Conservation (phyloP, 441 rosid genomes). For the Manihot esculenta region DNA sequence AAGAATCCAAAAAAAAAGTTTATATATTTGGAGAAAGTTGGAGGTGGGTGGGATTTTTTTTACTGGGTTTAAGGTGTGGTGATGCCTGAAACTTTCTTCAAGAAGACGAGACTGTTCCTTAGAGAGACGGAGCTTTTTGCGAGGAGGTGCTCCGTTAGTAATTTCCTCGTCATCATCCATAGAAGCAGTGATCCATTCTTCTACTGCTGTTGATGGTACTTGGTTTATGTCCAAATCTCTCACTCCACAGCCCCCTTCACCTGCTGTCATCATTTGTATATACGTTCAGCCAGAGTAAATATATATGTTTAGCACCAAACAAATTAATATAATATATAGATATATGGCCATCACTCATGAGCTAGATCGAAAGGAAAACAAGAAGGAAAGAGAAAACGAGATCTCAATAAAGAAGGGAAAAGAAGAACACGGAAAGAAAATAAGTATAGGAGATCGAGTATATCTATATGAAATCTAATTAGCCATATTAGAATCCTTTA, state of each 20-base stretch:
- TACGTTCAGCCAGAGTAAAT: neutral
- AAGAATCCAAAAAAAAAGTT: neutral
- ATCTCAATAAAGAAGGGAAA: neutral
- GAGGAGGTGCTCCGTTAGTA: slow-evolving; percentile 55
- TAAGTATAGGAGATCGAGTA: neutral
- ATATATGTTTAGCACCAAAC: too few relatives aligned
- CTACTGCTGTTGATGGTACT: slow-evolving; percentile 45
- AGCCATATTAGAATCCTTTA: slow-evolving; percentile 9
- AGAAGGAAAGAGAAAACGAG: neutral
- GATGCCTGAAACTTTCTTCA: slow-evolving; percentile 88
- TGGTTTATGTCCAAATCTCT: slow-evolving; percentile 71
- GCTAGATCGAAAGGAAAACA: neutral
- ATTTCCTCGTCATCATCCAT: slow-evolving; percentile 62
- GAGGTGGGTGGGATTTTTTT: neutral
- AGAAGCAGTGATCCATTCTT: slow-evolving; percentile 35
- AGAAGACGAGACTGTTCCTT: slow-evolving; percentile 93
- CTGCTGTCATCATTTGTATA: slow-evolving; percentile 8
- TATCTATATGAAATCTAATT: too few relatives aligned
- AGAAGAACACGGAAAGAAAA: slow-evolving; percentile 1
- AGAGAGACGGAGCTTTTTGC: slow-evolving; percentile 82
- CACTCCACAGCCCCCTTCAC: slow-evolving; percentile 31
- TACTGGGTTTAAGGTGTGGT: slow-evolving; percentile 68
- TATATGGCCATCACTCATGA: slow-evolving; percentile 7
- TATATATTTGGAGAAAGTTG: neutral
- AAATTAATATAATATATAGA: too few relatives aligned